Base-by-base conservation (phyloP, 2,329 filamentous ascomycete genomes). In the Xenoacremonium recifei region DNA sequence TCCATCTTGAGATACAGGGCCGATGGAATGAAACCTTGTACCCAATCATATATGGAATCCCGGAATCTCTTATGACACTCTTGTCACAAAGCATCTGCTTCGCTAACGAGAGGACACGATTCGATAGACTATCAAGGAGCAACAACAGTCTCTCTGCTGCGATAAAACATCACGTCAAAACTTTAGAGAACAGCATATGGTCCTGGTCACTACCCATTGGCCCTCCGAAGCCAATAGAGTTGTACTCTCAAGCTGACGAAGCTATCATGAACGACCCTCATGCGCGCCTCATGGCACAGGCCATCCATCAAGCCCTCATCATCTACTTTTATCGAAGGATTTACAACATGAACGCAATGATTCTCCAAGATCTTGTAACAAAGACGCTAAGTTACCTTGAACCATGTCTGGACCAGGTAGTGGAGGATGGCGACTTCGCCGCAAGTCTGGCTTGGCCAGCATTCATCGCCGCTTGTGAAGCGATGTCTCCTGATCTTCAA, bases 301-400 rank as follows among this genome's bases (percentile, higher is more conserved):
- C 69, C 6, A 66, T 74, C 41, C 66, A 70, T 7, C 61, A 69
- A 23, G 68, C 69, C 1, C 47, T 73, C 10, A 54, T 66, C 4
- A 71, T 74, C 3, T 73, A 70, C 49, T 73, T 73, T 35, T 71
- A 73, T 45, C 61, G 70, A 2, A 56, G 69, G 4, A 65, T 74
- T 0, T 56, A 61, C 33, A 50, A 58, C 21, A 54, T 60, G 39
- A 66, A 68, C 21, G 59, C 67, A 9, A 64, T 65, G 35, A 60
- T 71, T 3, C 40, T 73, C 0, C 69, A 73, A 35, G 54, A 62
- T 48, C 58, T 51, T 3, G 69, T 73, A 0, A 46, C 50, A 2
- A 60, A 61, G 12, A 61, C 69, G 0, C 48, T 66, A 0, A 67
- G 71, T 17, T 61, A 58, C 18, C 55, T 73, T 1, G 44, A 68